These are phyloP conservation scores for Acacia concinna DNA, from an alignment of 331 rosid genomes.

Conservation along the genomic window DNA sequence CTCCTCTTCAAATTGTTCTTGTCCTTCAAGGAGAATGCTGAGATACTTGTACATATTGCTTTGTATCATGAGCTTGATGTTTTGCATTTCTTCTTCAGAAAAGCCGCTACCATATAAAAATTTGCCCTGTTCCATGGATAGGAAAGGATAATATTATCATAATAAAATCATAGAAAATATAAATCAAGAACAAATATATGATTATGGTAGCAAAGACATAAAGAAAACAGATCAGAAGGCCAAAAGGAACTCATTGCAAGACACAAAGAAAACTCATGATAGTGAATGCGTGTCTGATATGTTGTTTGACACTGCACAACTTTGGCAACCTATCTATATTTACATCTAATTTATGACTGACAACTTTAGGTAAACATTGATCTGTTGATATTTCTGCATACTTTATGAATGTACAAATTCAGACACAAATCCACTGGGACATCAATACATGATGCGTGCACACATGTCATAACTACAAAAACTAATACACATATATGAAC, in stretches of 20 bases:
- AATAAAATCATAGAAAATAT: constrained; percentile 22
- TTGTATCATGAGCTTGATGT: constrained; percentile 84
- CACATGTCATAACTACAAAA: not conserved
- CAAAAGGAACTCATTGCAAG: not conserved
- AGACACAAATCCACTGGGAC: constrained; percentile 5
- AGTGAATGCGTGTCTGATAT: not conserved
- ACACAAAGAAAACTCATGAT: constrained; percentile 2
- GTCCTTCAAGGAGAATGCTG: constrained; percentile 82
- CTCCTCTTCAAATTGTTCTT: constrained; percentile 93
- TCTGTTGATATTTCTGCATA: constrained; percentile 2
- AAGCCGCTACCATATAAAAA: constrained; percentile 72
- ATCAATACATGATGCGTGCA: not conserved
- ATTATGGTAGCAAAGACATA: not conserved
- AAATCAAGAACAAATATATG: constrained; percentile 2
- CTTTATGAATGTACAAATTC: constrained; percentile 8
- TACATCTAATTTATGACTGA: not conserved
- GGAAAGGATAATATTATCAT: constrained; percentile 17
- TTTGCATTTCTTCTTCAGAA: constrained; percentile 68
- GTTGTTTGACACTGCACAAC: not conserved
- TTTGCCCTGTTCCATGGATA: constrained; percentile 60
- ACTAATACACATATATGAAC: not conserved
- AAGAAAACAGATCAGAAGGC: constrained; percentile 12
- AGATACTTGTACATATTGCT: constrained; percentile 92
- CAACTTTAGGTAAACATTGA: not conserved
- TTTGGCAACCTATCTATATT: not conserved